Conservation (phyloP, 495 filamentous ascomycete genomes). For the Friedmanniomyces simplex region DNA sequence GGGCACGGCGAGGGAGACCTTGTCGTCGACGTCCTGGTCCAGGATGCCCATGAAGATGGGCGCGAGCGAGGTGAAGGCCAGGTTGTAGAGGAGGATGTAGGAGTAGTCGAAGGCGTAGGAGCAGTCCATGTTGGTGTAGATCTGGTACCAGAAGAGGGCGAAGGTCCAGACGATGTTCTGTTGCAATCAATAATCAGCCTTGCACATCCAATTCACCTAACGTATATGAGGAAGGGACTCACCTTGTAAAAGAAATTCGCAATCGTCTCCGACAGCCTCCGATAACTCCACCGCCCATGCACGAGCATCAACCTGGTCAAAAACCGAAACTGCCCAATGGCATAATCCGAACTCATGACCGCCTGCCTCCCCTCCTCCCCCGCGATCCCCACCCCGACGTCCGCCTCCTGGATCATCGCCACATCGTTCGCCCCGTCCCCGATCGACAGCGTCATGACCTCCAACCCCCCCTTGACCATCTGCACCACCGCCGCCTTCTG, state of each 20-base stretch:
- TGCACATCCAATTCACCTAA: background rate
- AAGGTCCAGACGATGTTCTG: conserved; percentile 97
- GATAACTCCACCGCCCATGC: conserved; percentile 94
- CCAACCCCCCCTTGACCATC: conserved; percentile 87
- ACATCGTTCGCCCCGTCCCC: conserved; percentile 99
- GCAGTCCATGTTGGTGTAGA: conserved; percentile 90
- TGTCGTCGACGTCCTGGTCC: conserved; percentile 93
- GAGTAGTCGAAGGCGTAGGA: conserved; percentile 96
- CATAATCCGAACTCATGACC: conserved; percentile 98
- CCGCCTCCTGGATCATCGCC: conserved; percentile 99
- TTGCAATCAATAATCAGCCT: conserved; percentile 19
- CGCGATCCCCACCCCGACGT: conserved; percentile 96
- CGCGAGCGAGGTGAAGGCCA: conserved; percentile 92
- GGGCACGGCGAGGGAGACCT: conserved; percentile 85
- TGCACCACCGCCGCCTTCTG: conserved; percentile 97
- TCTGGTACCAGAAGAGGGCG: conserved; percentile 94
- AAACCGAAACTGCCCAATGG: conserved; percentile 95
- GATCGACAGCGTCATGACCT: conserved; percentile 94
- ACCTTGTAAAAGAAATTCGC: conserved; percentile 99
- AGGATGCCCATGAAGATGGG: conserved; percentile 95
- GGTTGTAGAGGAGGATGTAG: conserved; percentile 91
- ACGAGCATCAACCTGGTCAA: conserved; percentile 84
- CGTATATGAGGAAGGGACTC: conserved; percentile 10
- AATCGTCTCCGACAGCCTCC: conserved; percentile 82
- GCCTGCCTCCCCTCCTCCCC: conserved; percentile 95